Base-by-base conservation (phyloP, 1,284 basidiomycete species). In the Malassezia caprae region DNA sequence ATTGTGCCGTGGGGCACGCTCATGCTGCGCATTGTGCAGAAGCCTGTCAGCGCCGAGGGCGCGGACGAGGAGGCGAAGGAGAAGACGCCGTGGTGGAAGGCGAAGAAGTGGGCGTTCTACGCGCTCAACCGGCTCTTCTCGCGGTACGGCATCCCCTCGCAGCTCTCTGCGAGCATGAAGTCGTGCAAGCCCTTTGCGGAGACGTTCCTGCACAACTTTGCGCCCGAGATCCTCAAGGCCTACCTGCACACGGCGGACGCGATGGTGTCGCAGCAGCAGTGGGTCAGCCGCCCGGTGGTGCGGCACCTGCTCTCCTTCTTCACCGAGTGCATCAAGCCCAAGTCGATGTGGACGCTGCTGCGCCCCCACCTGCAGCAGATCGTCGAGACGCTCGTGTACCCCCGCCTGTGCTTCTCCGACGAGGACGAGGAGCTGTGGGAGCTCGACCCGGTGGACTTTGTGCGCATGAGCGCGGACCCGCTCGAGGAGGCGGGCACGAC, bases 61-160 rank as follows among this genome's bases (percentile, higher is more conserved):
- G 12, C 11, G 23, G 55, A 57, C 19, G 37, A 37, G 6, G 55
- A 57, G 17, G 62, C 55, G 28, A 48, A 55, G 19, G 60, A 67
- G 52, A 34, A 50, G 17, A 48, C 59, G 34, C 54, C 61, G 3
- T 74, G 72, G 72, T 72, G 67, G 67, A 70, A 68, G 61, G 70
- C 72, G 27, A 74, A 74, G 59, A 74, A 74, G 60, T 74, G 72
- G 72, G 67, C 72, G 12, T 71, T 64, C 64, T 67, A 64, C 61
- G 63, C 67, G 32, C 65, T 74, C 53, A 73, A 73, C 66, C 67
- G 66, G 56, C 69, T 74, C 45, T 72, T 72, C 48, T 60, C 56
- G 12, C 61, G 67, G 19, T 74, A 68, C 50, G 72, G 72, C 17
- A 74, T 68, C 51, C 72, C 72, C 0, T 65, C 67, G 26, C 72